A percentile compares a stretch with the other conserved stretches of the same genome.
phyloP scores from a whole-genome alignment of 2,329 filamentous ascomycete genomes.

The Beauveria sp. region DNA sequence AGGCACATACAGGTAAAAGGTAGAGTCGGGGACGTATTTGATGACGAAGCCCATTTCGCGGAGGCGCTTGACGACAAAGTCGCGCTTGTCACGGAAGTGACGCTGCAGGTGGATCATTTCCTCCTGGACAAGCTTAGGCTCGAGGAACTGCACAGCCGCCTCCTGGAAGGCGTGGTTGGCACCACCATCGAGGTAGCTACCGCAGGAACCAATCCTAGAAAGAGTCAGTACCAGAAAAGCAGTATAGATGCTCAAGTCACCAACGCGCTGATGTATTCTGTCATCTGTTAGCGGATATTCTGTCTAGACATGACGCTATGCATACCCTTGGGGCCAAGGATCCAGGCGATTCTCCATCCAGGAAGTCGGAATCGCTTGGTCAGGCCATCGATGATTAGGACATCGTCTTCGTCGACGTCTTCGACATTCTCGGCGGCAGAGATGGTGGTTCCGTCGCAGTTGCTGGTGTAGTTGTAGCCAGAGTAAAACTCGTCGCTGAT shows the following conservation, averaged over 20 bases:
- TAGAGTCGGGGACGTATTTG: constrained; percentile 77
- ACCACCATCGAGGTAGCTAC: constrained; percentile 89
- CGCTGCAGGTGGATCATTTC: constrained; percentile 87
- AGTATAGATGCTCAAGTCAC: constrained; percentile 17
- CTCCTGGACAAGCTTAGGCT: constrained; percentile 66
- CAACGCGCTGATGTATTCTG: constrained; percentile 79
- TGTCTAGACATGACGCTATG: not conserved
- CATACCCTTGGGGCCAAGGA: constrained; percentile 73
- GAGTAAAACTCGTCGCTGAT: constrained; percentile 97
- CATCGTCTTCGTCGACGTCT: constrained; percentile 83
- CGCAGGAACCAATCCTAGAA: constrained; percentile 70
- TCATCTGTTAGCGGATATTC: not conserved
- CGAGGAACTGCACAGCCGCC: constrained; percentile 87
- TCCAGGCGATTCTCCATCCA: constrained; percentile 95
- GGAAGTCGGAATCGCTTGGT: constrained; percentile 96
- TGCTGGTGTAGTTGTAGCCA: constrained; percentile 89
- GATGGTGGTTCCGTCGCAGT: constrained; percentile 86
- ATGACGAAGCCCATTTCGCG: constrained; percentile 81
- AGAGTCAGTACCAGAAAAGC: constrained; percentile 13
- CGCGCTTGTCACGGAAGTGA: constrained; percentile 87
- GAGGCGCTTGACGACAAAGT: constrained; percentile 77
- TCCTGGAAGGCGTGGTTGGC: constrained; percentile 95
- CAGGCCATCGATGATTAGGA: constrained; percentile 89
- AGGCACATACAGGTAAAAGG: constrained; percentile 76
- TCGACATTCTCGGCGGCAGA: constrained; percentile 83